A percentile compares a stretch with the other conserved stretches of the same genome.
Evolutionary conservation across 2,329 filamentous ascomycete genomes (phyloP).

Genomic region (Metarhizium anisopliae): DNA sequence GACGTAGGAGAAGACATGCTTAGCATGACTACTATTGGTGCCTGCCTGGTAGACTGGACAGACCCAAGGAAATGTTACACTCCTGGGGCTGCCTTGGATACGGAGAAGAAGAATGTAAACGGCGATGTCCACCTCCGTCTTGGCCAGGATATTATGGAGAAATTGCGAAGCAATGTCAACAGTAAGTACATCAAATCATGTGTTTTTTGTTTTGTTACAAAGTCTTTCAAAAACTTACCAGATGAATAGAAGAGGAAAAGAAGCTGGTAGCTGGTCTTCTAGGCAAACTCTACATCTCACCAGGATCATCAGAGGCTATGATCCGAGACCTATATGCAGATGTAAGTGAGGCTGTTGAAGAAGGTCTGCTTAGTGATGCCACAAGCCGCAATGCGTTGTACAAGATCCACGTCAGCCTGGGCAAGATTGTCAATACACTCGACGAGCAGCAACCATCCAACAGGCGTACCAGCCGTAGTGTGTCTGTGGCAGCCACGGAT

Average conservation of each 20-base stretch:
- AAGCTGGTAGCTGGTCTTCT: conserved; percentile 72
- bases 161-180: conserved; percentile 54
- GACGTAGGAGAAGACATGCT: conserved; percentile 73
- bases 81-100: conserved; percentile 40
- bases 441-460: conserved; percentile 32
- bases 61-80: conserved; percentile 73
- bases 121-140: conserved; percentile 75
- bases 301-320: conserved; percentile 51
- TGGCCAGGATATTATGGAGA: conserved; percentile 68
- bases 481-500: conserved; percentile 26
- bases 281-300: conserved; percentile 71
- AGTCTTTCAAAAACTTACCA: conserved; percentile 17
- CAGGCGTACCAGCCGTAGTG: conserved; percentile 35
- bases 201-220: too few species aligned
- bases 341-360: conserved; percentile 54
- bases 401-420: conserved; percentile 58
- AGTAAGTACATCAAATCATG: conserved; percentile 41
- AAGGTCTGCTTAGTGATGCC: conserved; percentile 49
- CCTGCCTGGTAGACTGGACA: conserved; percentile 88
- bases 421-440: conserved; percentile 57
- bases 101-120: conserved; percentile 55
- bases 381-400: conserved; percentile 55
- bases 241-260: conserved; percentile 65
- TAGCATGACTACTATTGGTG: conserved; percentile 65
- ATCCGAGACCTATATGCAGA: conserved; percentile 49